Evolutionary conservation across 2,329 filamentous ascomycete species (phyloP).

Genomic region (Chaetothyriales sp.): DNA sequence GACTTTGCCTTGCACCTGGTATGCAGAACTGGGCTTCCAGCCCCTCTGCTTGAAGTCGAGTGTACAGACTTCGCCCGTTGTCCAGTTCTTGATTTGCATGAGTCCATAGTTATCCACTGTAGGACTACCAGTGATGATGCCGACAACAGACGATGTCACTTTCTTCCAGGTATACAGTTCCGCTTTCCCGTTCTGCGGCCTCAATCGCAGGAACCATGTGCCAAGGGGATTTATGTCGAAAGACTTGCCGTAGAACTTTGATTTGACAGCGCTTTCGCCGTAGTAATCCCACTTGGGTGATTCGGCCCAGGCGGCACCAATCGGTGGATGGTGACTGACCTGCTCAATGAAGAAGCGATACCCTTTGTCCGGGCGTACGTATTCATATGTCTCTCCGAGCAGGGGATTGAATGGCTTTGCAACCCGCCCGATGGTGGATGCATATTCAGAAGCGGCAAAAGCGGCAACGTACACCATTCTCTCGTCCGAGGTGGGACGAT

Average conservation of each 20-base stretch:
- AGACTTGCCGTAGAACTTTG: conserved; percentile 93
- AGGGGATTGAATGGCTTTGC: conserved; percentile 97
- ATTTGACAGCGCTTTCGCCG: conserved; percentile 87
- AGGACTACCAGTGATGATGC: conserved; percentile 93
- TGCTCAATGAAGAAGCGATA: conserved; percentile 98
- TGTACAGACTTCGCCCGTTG: conserved; percentile 75
- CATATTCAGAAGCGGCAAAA: conserved; percentile 92
- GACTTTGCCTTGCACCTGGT: conserved; percentile 76
- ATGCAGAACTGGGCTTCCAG: conserved; percentile 89
- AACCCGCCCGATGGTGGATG: conserved; percentile 89
- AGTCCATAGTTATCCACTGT: conserved; percentile 95
- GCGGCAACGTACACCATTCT: conserved; percentile 88
- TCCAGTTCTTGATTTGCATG: conserved; percentile 97
- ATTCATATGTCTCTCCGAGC: conserved; percentile 92
- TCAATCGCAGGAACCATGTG: conserved; percentile 87
- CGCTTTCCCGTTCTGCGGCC: conserved; percentile 59
- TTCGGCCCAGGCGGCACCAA: conserved; percentile 88
- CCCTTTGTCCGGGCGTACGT: conserved; percentile 86
- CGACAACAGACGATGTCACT: conserved; percentile 91
- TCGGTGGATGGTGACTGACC: conserved; percentile 90
- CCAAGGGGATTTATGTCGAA: conserved; percentile 95
- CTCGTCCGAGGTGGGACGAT: conserved; percentile 74
- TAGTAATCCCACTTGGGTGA: conserved; percentile 91
- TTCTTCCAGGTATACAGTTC: conserved; percentile 99
- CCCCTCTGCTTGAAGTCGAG: conserved; percentile 91